Conservation (phyloP, 352 stramenopile species). For the Globisporangium alternatum region DNA sequence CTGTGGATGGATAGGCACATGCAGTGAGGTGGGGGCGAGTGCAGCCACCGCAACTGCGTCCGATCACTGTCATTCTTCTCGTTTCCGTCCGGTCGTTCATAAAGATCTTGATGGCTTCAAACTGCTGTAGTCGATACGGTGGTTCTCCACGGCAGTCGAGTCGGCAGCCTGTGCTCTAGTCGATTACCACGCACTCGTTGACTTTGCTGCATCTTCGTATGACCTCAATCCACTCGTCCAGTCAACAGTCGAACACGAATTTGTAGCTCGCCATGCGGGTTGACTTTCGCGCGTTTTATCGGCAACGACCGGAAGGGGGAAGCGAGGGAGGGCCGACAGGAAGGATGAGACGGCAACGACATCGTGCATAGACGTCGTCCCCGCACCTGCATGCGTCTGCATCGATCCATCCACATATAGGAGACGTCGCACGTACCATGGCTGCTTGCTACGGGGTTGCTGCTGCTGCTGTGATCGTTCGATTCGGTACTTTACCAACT, state of each 20-base stretch:
- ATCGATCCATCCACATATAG: not conserved
- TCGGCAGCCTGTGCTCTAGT: not conserved
- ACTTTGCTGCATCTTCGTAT: not conserved
- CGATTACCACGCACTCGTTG: not conserved
- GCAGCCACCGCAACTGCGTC: not conserved
- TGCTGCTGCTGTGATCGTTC: constrained; percentile 16
- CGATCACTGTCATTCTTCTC: not conserved
- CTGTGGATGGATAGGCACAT: not conserved
- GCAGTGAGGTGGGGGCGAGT: not conserved
- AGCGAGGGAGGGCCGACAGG: not conserved
- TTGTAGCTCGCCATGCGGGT: not conserved
- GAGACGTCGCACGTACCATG: constrained; percentile 18
- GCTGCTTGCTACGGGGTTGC: constrained; percentile 7
- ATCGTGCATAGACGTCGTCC: not conserved
- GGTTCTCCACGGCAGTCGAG: not conserved
- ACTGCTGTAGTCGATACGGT: not conserved
- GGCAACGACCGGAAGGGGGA: not conserved
- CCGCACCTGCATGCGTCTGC: not conserved
- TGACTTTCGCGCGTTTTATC: constrained; percentile 7
- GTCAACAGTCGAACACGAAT: not conserved
- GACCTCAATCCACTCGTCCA: not conserved
- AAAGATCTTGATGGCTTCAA: not conserved
- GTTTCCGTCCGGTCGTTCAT: not conserved
- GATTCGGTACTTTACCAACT: constrained; percentile 27
- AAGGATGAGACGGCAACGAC: not conserved